Percentiles rank a stretch among this genome's conserved stretches.
Evolutionary conservation across 2,329 filamentous ascomycete species (phyloP).

Genomic region (Akanthomyces uredinophilus): DNA sequence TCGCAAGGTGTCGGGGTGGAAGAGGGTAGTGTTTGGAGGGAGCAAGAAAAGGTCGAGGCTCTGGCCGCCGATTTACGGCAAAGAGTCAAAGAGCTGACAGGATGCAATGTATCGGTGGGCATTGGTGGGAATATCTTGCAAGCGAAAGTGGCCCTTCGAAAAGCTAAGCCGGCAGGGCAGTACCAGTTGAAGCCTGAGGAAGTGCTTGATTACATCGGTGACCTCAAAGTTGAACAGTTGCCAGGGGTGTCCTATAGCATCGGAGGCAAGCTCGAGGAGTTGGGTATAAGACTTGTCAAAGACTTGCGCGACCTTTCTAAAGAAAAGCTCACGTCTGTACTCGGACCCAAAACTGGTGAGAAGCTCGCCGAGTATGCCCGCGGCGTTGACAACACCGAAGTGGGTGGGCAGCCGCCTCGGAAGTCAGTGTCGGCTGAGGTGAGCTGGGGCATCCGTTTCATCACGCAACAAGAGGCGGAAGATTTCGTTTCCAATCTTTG

Average conservation of each 20-base stretch:
- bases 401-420: constrained; percentile 77
- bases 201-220: constrained; percentile 69
- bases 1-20: constrained; percentile 59
- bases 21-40: constrained; percentile 67
- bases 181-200: constrained; percentile 81
- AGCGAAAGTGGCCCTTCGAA: constrained; percentile 84
- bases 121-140: constrained; percentile 87
- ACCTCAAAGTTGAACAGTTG: constrained; percentile 72
- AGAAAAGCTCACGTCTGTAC: constrained; percentile 64
- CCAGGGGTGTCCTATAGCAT: constrained; percentile 93
- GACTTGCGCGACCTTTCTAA: constrained; percentile 74
- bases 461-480: constrained; percentile 86
- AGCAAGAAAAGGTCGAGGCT: constrained; percentile 72
- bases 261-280: constrained; percentile 78
- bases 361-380: constrained; percentile 86
- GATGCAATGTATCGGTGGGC: constrained; percentile 84
- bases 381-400: constrained; percentile 79
- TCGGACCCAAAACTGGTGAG: constrained; percentile 90
- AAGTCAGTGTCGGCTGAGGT: constrained; percentile 97
- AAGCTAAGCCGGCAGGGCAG: constrained; percentile 91
- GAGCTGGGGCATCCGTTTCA: constrained; percentile 96
- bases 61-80: constrained; percentile 62
- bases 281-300: constrained; percentile 75
- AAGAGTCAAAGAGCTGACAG: constrained; percentile 67
- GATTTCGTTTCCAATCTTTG: constrained; percentile 84